Evolutionary conservation across 2,329 filamentous ascomycete genomes (phyloP).

Genomic region (Aspergillus texensis): DNA sequence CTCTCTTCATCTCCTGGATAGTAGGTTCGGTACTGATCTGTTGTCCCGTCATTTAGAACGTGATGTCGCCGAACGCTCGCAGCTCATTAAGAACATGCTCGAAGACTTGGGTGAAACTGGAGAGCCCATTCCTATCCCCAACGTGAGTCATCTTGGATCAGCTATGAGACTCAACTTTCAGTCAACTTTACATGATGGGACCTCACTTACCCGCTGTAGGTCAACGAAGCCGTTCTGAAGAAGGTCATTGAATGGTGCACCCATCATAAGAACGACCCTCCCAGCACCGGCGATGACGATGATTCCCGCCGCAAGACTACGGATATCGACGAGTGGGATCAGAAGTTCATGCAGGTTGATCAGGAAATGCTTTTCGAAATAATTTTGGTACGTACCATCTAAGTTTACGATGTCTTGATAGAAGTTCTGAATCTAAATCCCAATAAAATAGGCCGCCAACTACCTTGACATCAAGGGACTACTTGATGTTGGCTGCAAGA

Average conservation of each 20-base stretch:
- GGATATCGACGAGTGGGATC: conserved; percentile 99
- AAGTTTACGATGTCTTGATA: too few species aligned
- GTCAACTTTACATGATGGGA: neutral
- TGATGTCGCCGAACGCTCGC: conserved; percentile 82
- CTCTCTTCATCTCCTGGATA: neutral
- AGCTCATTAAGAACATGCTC: conserved; percentile 98
- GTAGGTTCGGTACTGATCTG: conserved; percentile 34
- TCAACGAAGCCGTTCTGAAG: conserved; percentile 88
- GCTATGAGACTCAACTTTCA: neutral
- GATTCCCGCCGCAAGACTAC: conserved; percentile 98
- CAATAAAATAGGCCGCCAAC: conserved; percentile 74
- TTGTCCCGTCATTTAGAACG: conserved; percentile 60
- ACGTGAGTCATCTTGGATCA: conserved; percentile 32
- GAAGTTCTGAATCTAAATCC: conserved; percentile 1
- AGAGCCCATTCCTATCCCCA: conserved; percentile 73
- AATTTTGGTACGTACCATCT: conserved; percentile 72
- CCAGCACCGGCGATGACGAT: conserved; percentile 79
- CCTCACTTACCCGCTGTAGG: conserved; percentile 49
- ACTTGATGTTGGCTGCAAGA: conserved; percentile 98
- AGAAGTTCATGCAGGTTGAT: conserved; percentile 99
- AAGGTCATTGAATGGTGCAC: conserved; percentile 99
- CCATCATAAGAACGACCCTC: conserved; percentile 88
- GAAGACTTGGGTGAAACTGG: conserved; percentile 77
- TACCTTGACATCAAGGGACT: conserved; percentile 99
- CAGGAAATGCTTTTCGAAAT: conserved; percentile 99